Evolutionary conservation across 2,329 filamentous ascomycete species (phyloP), one percentile per base, ranked within the genome.

Genomic region (Whalleya microplaca): DNA sequence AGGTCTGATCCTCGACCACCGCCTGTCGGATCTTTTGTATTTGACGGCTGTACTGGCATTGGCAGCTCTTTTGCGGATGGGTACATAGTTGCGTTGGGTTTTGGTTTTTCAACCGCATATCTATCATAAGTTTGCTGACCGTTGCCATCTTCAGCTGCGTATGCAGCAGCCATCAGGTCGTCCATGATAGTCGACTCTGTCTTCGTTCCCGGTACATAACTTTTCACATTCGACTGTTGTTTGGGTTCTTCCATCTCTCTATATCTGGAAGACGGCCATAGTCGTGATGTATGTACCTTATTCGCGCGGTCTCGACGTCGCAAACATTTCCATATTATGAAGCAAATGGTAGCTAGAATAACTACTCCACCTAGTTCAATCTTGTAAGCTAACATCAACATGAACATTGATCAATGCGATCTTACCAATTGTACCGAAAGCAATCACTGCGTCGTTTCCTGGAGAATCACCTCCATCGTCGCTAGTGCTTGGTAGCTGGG

Each of bases 141-240:
- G 14, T 51, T 59, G 29, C 60, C 60, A 43, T 62, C 56, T 20
- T 64, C 63, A 18, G 56, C 62, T 2, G 62, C 60, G 37, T 64
- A 64, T 21, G 62, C 60, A 2, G 62, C 62, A 7, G 51, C 54
- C 49, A 64, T 63, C 23, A 63, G 53, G 42, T 64, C 56, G 29
- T 64, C 62, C 60, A 64, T 64, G 10, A 58, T 62, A 14, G 37
- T 56, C 7, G 59, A 61, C 14, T 50, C 43, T 14, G 57, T 59
- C 48, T 48, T 61, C 7, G 32, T 41, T 10, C 41, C 21, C 4
- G 47, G 43, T 3, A 21, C 49, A n/a, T 45, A 41, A 18, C 50
- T 42, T 37, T 42, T 41, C 21, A 21, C 41, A 19, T 41, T 48
- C 10, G 32, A 16, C 10, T 37, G 23, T 40, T 52, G 47, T n/a